Evolutionary conservation across 345 rosid genomes (phyloP).

Genomic region (Aurinia saxatilis): DNA sequence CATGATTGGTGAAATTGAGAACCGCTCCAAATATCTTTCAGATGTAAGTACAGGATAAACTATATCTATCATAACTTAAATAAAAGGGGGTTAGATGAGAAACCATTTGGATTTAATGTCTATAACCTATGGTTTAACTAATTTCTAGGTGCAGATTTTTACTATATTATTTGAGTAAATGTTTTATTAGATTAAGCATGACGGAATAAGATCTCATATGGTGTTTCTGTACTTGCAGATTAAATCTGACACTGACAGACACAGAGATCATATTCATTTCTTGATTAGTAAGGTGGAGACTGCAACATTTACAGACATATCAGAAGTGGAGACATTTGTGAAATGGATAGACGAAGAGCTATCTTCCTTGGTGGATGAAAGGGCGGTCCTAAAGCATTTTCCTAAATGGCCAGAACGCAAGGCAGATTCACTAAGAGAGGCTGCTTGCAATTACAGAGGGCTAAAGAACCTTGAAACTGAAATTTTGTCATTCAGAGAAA

Average conservation of each 20-base stretch:
- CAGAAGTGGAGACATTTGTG: constrained; percentile 68
- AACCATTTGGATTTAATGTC: background rate
- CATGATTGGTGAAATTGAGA: constrained; percentile 98
- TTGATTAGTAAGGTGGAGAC: constrained; percentile 70
- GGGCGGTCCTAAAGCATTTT: constrained; percentile 95
- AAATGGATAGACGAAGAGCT: constrained; percentile 81
- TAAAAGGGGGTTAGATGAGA: background rate
- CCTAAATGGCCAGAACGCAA: constrained; percentile 88
- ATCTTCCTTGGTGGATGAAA: constrained; percentile 79
- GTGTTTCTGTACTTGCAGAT: constrained; percentile 40
- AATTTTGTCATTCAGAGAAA: constrained; percentile 50
- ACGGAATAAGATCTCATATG: background rate
- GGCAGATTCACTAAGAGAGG: constrained; percentile 84
- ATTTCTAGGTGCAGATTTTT: background rate
- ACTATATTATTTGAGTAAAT: too few relatives aligned
- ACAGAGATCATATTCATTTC: constrained; percentile 56
- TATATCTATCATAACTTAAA: background rate
- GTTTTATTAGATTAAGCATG: background rate
- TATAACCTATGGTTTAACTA: background rate
- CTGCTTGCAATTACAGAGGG: constrained; percentile 66
- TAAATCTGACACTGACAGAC: constrained; percentile 73
- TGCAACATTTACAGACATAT: constrained; percentile 49
- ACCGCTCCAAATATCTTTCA: constrained; percentile 76
- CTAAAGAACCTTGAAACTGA: constrained; percentile 55
- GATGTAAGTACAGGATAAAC: constrained; percentile 55